Evolutionary conservation across 2,329 filamentous ascomycete genomes (phyloP), one percentile per base, ranked within the genome.

Genomic region (Penicillium fuscoglaucum): DNA sequence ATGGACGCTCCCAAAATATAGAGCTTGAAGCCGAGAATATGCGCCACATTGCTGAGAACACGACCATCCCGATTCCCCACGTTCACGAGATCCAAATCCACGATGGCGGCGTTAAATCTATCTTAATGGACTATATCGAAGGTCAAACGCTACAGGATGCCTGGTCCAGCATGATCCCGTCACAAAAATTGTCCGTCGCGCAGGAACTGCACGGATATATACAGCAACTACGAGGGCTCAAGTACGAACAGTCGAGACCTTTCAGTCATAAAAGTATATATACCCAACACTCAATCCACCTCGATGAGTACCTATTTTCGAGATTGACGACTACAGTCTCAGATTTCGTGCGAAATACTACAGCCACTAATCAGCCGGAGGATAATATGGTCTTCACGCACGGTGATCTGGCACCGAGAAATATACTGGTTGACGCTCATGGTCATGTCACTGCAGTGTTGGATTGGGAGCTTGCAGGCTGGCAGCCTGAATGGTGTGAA

Each of bases 391-490:
- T 52, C 3, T 59, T 59, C 41, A 52, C 50, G 8, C 56, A 61
- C 26, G 51, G 51, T 29, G 59, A 61, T 44, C 19, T 61, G 13
- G 40, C 50, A 15, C 55, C 43, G 17, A 46, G 40, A 40, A 59
- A 61, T 26, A 61, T 59, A 13, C 29, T 61, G n/a, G 51, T 61
- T 26, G 47, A 59, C n/a, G 37, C 50, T 10, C 19, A 49, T 21
- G 47, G 41, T 6, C 47, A 46, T 15, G 29, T 61, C 29, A 53
- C 56, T 19, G 52, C 51, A 17, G 41, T 59, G 31, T 35, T 61
- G 9, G 55, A 61, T 21, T 59, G 47, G 59, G 51, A 59, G 31
- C 35, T 55, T 44, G 56, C 56, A 19, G 59, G 56, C 12, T 55
- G 52, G 50, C 47, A 56, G 3, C 56, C 52, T 21, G 28, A 43